Evolutionary conservation across 2,329 filamentous ascomycete species (phyloP).

Genomic region (Exutisphaerella laricina): DNA sequence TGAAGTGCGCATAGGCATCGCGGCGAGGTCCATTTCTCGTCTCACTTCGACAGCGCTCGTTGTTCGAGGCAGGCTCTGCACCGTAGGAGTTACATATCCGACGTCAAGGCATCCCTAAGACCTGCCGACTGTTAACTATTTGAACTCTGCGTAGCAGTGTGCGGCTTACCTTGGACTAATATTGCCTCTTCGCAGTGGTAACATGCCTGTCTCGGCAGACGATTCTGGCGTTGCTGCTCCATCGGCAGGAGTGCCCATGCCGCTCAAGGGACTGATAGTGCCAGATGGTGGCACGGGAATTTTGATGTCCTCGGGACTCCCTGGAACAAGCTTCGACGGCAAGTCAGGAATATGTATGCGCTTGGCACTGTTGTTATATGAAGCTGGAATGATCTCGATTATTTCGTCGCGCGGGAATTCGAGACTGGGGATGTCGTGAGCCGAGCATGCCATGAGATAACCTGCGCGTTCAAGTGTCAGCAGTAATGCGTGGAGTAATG

Average conservation of each 20-base stretch:
- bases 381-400: constrained; percentile 96
- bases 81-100: constrained; percentile 1
- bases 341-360: constrained; percentile 76
- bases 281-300: constrained; percentile 60
- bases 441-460: constrained; percentile 97
- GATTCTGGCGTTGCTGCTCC: constrained; percentile 11
- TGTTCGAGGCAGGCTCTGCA: constrained; percentile 5
- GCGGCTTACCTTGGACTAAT: constrained; percentile 6
- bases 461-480: too few relatives aligned
- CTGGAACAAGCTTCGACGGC: constrained; percentile 62
- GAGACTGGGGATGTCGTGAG: constrained; percentile 85
- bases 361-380: constrained; percentile 93
- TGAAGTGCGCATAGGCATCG: background rate
- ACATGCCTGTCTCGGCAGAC: constrained; percentile 9
- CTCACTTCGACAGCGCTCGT: constrained; percentile 1
- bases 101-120: constrained; percentile 11
- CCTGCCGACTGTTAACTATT: background rate
- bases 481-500: too few relatives aligned
- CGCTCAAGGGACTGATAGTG: constrained; percentile 38
- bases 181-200: constrained; percentile 8
- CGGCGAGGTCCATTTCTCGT: background rate
- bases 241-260: constrained; percentile 32
- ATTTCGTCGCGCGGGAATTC: constrained; percentile 96
- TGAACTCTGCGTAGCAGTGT: background rate
- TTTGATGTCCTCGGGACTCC: constrained; percentile 73